These are phyloP conservation scores for Linderina pennispora DNA, from an alignment of 192 early-diverging fungal genomes.

Conservation along the genomic window DNA sequence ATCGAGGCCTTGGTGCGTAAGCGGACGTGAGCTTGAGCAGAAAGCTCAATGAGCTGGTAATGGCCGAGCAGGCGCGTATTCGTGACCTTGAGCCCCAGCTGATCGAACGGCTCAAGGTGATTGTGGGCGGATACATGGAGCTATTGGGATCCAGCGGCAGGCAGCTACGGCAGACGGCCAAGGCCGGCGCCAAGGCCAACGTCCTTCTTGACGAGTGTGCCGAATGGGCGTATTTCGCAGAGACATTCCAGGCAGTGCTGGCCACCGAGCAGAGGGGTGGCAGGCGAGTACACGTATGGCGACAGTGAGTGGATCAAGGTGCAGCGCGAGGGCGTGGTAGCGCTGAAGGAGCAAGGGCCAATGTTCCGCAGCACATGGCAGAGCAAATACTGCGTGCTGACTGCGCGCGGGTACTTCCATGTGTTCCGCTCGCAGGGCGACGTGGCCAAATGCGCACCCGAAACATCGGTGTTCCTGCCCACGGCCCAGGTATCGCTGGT, in stretches of 20 bases:
- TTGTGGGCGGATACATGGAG: conserved; percentile 12
- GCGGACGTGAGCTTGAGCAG: conserved; percentile 22
- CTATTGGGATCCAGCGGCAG: conserved; percentile 11
- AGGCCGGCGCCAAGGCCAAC: conserved; percentile 12
- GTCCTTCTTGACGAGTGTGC: conserved; percentile 8
- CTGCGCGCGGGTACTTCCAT: conserved; percentile 37
- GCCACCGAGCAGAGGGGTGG: conserved; percentile 10
- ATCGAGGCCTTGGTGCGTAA: conserved; percentile 36
- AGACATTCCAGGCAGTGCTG: conserved; percentile 5
- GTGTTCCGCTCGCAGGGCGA: conserved; percentile 46
- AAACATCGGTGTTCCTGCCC: conserved; percentile 38
- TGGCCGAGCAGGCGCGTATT: conserved; percentile 17
- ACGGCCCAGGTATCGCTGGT: conserved; percentile 18
- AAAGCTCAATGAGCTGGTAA: conserved; percentile 3
- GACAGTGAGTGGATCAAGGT: conserved; percentile 32
- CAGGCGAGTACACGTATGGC: conserved; percentile 7
- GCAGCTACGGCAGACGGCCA: conserved; percentile 20
- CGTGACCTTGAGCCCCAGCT: conserved; percentile 25
- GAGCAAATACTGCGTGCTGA: conserved; percentile 43
- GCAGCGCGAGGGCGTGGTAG: conserved; percentile 40
- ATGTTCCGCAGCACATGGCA: conserved; percentile 46
- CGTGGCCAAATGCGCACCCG: conserved; percentile 34
- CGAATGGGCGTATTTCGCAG: conserved; percentile 28
- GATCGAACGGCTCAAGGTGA: conserved; percentile 8
- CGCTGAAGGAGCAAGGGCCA: conserved; percentile 31